phyloP scores from a whole-genome alignment of 2,329 filamentous ascomycete genomes.

The Alternaria panax region DNA sequence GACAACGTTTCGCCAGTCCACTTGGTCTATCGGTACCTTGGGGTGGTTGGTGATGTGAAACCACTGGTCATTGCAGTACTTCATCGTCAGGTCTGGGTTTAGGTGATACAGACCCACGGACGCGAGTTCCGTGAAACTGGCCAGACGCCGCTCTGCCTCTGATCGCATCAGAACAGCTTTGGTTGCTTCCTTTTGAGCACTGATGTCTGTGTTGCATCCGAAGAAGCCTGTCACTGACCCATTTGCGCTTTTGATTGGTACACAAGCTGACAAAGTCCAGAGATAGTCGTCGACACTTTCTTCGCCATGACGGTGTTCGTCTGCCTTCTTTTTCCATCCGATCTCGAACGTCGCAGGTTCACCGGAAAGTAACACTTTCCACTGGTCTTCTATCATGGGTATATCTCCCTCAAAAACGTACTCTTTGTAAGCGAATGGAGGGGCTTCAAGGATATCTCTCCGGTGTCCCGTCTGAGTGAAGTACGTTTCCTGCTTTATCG shows the following conservation, averaged over 20 bases:
- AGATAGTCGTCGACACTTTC: slow-evolving; percentile 7
- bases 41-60: slow-evolving; percentile 24
- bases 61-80: slow-evolving; percentile 31
- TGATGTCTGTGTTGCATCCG: slow-evolving; percentile 36
- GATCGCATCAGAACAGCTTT: slow-evolving; percentile 16
- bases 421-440: slow-evolving; percentile 16
- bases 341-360: slow-evolving; percentile 35
- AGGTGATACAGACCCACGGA: slow-evolving; percentile 20
- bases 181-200: slow-evolving; percentile 33
- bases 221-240: slow-evolving; percentile 28
- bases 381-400: slow-evolving; percentile 10
- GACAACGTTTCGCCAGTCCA: slow-evolving; percentile 13
- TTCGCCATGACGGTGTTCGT: background rate
- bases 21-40: slow-evolving; percentile 12
- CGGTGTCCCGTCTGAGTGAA: slow-evolving; percentile 15
- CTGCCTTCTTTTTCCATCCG: slow-evolving; percentile 28
- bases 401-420: slow-evolving; percentile 13
- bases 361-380: slow-evolving; percentile 29
- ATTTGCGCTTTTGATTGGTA: slow-evolving; percentile 27
- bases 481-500: slow-evolving; percentile 9
- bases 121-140: slow-evolving; percentile 23
- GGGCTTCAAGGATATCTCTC: slow-evolving; percentile 3
- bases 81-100: slow-evolving; percentile 22
- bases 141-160: slow-evolving; percentile 27
- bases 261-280: slow-evolving; percentile 33